phyloP scores from a whole-genome alignment of 78 protist genomes.

The slime mould (Dictyostelium discoideum) region DNA sequence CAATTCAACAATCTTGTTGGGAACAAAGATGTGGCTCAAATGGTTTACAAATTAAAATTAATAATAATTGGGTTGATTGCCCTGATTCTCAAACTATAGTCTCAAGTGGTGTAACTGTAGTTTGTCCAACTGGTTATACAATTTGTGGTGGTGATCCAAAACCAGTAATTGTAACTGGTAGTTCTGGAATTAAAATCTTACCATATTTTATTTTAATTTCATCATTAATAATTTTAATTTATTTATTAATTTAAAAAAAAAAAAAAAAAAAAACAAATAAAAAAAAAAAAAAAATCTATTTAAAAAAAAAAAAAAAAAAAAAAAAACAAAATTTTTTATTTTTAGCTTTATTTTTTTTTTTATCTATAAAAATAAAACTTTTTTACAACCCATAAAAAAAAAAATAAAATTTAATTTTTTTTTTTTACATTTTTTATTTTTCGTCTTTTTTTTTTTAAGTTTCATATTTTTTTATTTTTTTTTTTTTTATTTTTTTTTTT shows the following conservation, averaged over 20 bases:
- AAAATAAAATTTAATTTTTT: too few relatives aligned
- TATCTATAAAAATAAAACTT: too few relatives aligned
- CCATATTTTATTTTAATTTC: background rate
- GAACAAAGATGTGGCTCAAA: constrained; percentile 15
- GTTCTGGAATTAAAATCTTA: background rate
- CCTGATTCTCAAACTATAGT: background rate
- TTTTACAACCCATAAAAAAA: too few relatives aligned
- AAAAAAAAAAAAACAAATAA: too few relatives aligned
- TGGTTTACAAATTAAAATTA: constrained; percentile 2
- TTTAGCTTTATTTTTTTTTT: too few relatives aligned
- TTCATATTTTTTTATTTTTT: too few relatives aligned
- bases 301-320: background rate
- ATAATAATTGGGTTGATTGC: constrained; percentile 7
- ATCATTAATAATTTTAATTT: background rate
- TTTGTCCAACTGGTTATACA: constrained; percentile 56
- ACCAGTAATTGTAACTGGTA: background rate
- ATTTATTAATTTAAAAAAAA: background rate
- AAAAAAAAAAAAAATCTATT: background rate
- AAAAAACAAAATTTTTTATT: too few relatives aligned
- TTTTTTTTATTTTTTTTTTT: background rate
- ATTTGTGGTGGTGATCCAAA: constrained; percentile 51
- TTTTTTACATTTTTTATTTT: too few relatives aligned
- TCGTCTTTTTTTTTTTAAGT: background rate
- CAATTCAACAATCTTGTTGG: constrained; percentile 36
- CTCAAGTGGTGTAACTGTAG: background rate